Conservation (phyloP, 495 filamentous ascomycete genomes). For the Hypoxylon cercidicola region DNA sequence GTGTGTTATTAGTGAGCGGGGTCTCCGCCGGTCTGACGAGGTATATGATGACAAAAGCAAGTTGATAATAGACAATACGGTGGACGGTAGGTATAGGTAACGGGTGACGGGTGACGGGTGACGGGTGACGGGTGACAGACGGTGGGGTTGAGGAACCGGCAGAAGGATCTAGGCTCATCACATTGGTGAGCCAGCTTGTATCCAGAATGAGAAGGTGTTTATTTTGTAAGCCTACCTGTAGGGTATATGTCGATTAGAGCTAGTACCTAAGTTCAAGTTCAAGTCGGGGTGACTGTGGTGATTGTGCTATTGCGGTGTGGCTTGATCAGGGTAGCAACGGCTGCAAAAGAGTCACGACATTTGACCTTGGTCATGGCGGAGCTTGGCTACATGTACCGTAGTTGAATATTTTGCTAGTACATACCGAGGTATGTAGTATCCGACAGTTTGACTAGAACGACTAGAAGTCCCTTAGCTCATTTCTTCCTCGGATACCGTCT, state of each 20-base stretch:
- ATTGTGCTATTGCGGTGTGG: not conserved
- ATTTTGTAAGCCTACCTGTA: no score
- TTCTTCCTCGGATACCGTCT: no score
- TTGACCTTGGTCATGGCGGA: no score
- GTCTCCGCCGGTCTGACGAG: slow-evolving; percentile 23
- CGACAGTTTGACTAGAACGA: no score
- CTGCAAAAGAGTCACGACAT: no score
- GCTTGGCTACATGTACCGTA: no score
- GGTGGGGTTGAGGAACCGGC: not conserved
- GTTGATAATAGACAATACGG: slow-evolving; percentile 2
- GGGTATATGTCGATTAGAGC: slow-evolving; percentile 2
- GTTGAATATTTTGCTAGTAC: no score
- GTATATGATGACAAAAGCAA: slow-evolving; percentile 9
- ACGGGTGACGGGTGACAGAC: not conserved
- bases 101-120: no score
- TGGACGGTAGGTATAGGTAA: slow-evolving; percentile 17
- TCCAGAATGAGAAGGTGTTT: slow-evolving; percentile 34
- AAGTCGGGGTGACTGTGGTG: slow-evolving; percentile 3
- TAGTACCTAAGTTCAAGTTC: not conserved
- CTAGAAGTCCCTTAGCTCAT: no score
- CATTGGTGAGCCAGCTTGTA: slow-evolving; percentile 14
- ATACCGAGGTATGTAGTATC: no score
- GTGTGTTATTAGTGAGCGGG: slow-evolving; percentile 10
- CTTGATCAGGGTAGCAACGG: no score
- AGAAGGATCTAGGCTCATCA: slow-evolving; percentile 12